Evolutionary conservation across 192 early-diverging fungal genomes (phyloP).

Genomic region (Gamsiella multidivaricata): DNA sequence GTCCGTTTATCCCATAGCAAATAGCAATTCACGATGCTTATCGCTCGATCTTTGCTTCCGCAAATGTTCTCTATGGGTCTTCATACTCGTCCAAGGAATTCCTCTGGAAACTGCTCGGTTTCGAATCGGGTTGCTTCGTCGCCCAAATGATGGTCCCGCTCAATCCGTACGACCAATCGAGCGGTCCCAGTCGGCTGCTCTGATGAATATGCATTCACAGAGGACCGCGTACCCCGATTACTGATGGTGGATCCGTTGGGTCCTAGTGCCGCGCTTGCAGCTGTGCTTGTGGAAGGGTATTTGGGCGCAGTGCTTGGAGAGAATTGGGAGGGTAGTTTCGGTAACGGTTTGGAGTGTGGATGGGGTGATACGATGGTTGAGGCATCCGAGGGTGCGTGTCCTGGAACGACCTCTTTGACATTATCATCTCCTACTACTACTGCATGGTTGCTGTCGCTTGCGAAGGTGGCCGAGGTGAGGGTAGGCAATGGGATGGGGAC

Average conservation of each 20-base stretch:
- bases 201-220: not conserved
- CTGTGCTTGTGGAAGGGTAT: not conserved
- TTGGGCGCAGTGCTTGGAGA: slow-evolving; percentile 3
- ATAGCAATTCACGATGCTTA: no score
- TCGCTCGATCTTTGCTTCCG: no score
- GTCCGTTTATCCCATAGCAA: no score
- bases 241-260: not conserved
- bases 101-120: slow-evolving; percentile 38
- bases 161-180: slow-evolving; percentile 32
- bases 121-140: slow-evolving; percentile 45
- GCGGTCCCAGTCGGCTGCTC: slow-evolving; percentile 34
- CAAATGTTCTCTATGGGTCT: not conserved
- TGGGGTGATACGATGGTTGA: no score
- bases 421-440: no score
- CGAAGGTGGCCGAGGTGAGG: not conserved
- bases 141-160: slow-evolving; percentile 34
- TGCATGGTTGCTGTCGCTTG: not conserved
- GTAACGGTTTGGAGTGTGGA: no score
- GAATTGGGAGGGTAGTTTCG: slow-evolving; percentile 4
- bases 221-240: not conserved
- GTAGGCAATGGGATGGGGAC: slow-evolving; percentile 13
- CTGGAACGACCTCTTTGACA: no score
- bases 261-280: not conserved
- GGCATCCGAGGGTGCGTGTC: no score
- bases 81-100: slow-evolving; percentile 44